phyloP scores from a whole-genome alignment of 345 rosid genomes.

The Populus davidiana region DNA sequence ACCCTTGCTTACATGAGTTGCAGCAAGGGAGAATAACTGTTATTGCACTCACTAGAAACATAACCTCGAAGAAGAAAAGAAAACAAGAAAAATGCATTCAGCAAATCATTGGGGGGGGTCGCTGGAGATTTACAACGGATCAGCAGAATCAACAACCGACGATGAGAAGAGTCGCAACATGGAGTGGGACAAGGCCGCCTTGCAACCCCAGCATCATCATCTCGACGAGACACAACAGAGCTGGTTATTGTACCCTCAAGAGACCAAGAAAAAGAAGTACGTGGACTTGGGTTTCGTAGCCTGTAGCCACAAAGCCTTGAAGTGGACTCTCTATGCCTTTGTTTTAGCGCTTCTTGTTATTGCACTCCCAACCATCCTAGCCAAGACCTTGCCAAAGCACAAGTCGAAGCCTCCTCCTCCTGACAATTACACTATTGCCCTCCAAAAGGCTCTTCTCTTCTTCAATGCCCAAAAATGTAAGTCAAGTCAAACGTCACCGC shows the following conservation, averaged over 20 bases:
- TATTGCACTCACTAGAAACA: not conserved
- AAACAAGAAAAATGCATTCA: constrained; percentile 42
- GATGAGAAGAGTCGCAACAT: constrained; percentile 39
- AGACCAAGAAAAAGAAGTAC: constrained; percentile 55
- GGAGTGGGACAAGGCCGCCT: constrained; percentile 60
- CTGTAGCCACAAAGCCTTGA: constrained; percentile 48
- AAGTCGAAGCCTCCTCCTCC: constrained; percentile 50
- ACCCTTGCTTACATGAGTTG: not conserved
- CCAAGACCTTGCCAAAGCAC: constrained; percentile 56
- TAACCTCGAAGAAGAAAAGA: not conserved
- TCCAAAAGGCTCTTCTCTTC: constrained; percentile 74
- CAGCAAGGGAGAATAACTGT: not conserved
- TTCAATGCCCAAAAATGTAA: constrained; percentile 91
- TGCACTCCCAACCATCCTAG: constrained; percentile 65
- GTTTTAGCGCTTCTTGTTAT: constrained; percentile 48
- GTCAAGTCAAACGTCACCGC: constrained; percentile 9
- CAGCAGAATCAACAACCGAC: constrained; percentile 19
- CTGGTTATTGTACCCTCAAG: constrained; percentile 62
- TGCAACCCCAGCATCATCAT: constrained; percentile 30
- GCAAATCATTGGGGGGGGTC: constrained; percentile 81
- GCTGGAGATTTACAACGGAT: constrained; percentile 43
- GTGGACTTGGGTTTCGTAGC: constrained; percentile 76
- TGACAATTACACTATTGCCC: constrained; percentile 71
- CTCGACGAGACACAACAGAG: constrained; percentile 84
- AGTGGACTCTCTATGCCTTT: constrained; percentile 47